A percentile compares a stretch with the other conserved stretches of the same genome.
Conservation (phyloP, 2,329 filamentous ascomycete species). For the Calycina herbarum region DNA sequence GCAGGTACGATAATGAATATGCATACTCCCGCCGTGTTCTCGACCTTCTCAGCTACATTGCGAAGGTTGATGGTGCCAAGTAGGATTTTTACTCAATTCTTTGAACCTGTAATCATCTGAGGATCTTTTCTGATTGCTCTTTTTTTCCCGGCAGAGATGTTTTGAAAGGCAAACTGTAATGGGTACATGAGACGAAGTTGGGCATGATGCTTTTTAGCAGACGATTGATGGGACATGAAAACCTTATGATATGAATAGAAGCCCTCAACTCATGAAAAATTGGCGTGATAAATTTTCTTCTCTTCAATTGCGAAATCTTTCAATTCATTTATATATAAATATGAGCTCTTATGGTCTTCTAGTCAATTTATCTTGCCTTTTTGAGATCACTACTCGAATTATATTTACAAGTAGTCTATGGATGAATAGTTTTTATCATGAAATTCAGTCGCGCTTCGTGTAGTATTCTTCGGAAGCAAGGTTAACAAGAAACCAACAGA, state of each 20-base stretch:
- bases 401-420: no score
- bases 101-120: slow-evolving; percentile 21
- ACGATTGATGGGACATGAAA: slow-evolving; percentile 13
- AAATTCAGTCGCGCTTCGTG: no score
- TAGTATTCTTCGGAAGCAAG: no score
- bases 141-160: slow-evolving; percentile 34
- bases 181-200: slow-evolving; percentile 8
- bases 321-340: not conserved
- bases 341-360: no score
- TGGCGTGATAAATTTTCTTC: not conserved
- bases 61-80: slow-evolving; percentile 66
- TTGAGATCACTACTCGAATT: no score
- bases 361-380: no score
- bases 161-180: slow-evolving; percentile 36
- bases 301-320: not conserved
- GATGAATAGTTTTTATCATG: no score
- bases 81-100: slow-evolving; percentile 29
- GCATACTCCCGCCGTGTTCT: slow-evolving; percentile 96
- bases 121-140: slow-evolving; percentile 32
- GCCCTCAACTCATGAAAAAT: slow-evolving; percentile 3
- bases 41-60: slow-evolving; percentile 76
- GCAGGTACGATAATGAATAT: slow-evolving; percentile 98
- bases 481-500: no score
- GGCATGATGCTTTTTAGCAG: slow-evolving; percentile 7
- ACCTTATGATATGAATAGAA: slow-evolving; percentile 23